Evolutionary conservation across 2,329 filamentous ascomycete species (phyloP).

Genomic region (Massarina eburnea): DNA sequence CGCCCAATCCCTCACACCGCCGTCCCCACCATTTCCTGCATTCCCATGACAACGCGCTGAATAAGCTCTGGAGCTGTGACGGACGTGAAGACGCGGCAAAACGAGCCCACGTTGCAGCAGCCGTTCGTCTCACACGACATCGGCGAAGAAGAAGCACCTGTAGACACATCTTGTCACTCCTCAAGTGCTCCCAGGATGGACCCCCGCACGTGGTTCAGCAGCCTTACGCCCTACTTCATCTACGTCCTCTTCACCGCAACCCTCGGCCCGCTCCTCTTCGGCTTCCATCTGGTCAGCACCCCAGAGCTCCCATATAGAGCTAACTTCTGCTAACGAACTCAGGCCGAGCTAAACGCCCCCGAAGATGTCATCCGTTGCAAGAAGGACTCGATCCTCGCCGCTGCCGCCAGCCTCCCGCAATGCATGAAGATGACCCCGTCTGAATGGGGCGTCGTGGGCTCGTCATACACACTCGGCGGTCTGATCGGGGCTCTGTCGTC

Average conservation of each 20-base stretch:
- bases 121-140: no score
- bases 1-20: no score
- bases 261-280: constrained; percentile 88
- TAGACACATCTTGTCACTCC: no score
- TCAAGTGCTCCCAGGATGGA: no score
- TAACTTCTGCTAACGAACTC: constrained; percentile 19
- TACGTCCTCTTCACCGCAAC: constrained; percentile 76
- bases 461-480: constrained; percentile 88
- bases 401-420: constrained; percentile 57
- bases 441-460: constrained; percentile 83
- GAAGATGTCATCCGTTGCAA: constrained; percentile 91
- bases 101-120: no score
- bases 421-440: constrained; percentile 87
- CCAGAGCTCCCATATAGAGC: neutral
- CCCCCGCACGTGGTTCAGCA: constrained; percentile 43
- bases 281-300: constrained; percentile 76
- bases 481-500: constrained; percentile 78
- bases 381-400: constrained; percentile 55
- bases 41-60: no score
- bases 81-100: no score
- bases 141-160: no score
- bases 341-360: constrained; percentile 94
- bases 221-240: constrained; percentile 74
- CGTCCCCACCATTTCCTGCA: no score
- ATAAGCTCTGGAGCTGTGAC: no score